Percentiles rank a stretch among this genome's conserved stretches.
Conservation (phyloP, 139 green algal genomes). For the Chlorella sp. region DNA sequence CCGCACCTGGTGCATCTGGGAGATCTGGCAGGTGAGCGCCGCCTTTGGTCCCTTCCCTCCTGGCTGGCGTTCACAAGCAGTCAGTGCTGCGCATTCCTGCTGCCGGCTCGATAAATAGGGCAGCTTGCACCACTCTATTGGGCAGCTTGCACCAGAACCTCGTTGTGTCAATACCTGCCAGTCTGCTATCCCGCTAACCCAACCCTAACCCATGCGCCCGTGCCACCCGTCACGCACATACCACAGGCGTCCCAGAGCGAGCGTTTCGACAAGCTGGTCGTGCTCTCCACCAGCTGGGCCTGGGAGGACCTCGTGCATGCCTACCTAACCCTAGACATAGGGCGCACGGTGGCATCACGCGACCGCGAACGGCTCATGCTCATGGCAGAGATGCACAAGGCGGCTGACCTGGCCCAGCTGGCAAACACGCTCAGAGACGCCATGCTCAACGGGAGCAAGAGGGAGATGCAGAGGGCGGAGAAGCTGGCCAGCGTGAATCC, state of each 20-base stretch:
- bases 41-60: too few relatives aligned
- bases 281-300: slow-evolving; percentile 1
- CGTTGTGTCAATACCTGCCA: too few relatives aligned
- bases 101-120: too few relatives aligned
- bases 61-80: too few relatives aligned
- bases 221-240: too few relatives aligned
- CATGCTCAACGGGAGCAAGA: neutral
- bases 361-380: neutral
- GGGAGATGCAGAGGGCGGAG: slow-evolving; percentile 5
- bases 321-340: slow-evolving; percentile 8
- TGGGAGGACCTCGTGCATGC: slow-evolving; percentile 1
- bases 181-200: too few relatives aligned
- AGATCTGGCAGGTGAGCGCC: slow-evolving; percentile 7
- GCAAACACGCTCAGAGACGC: neutral
- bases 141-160: too few relatives aligned
- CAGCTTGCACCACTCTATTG: too few relatives aligned
- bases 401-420: neutral
- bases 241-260: neutral
- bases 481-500: slow-evolving; percentile 9
- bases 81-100: too few relatives aligned
- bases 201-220: too few relatives aligned
- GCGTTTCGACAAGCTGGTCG: slow-evolving; percentile 7
- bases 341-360: neutral
- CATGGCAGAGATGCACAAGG: neutral
- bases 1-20: slow-evolving; percentile 2